Base-by-base conservation (phyloP, 2,329 filamentous ascomycete genomes). In the Hypoxylon sp. region DNA sequence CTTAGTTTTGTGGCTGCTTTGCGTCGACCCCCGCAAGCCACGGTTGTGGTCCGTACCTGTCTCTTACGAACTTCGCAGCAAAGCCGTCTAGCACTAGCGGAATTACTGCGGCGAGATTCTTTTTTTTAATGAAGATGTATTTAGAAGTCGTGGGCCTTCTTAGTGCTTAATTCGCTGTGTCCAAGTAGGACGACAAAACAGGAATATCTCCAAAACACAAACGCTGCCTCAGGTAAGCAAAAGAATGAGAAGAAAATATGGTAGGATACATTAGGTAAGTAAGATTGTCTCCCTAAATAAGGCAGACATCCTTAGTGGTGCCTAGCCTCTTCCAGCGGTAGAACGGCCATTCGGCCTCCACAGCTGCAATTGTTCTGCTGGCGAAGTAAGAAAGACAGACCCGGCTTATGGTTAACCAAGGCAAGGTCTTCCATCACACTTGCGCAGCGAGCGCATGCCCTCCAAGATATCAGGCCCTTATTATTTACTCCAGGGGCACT, bases 341-440 rank as follows among this genome's bases (percentile, higher is more conserved):
- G 65, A 52, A 88, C 65, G 2, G 81, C 84, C 84, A 87, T 87
- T 56, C 81, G 80, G 2, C 86, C 87, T 6, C 84, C 84, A 68
- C 87, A 89, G 4, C 82, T 81, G 67, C 87, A 89, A 73, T 82
- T 83, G 24, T 85, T 80, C 76, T 88, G 85, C 75, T 88, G 86
- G 11, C 80, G 79, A 48, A 89, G 74, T 37, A 89, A 80, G 75
- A 88, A 88, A 2, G 80, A 82, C 62, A 85, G 82, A 1, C 86
- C 87, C 0, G 86, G 83, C 65, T 82, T 81, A 24, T 79, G 79
- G 13, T 78, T 81, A 6, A 62, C 27, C 7, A 71, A 47, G 29
- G 77, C 78, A 0, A 86, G 79, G 68, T 92, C 89, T 73, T 90
- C 89, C 83, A 91, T 91, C n/a, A 91, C 83, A 53, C 87, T 83